These are phyloP conservation scores for Prunus yedoensis DNA, from an alignment of 331 rosid genomes.

Conservation along the genomic window DNA sequence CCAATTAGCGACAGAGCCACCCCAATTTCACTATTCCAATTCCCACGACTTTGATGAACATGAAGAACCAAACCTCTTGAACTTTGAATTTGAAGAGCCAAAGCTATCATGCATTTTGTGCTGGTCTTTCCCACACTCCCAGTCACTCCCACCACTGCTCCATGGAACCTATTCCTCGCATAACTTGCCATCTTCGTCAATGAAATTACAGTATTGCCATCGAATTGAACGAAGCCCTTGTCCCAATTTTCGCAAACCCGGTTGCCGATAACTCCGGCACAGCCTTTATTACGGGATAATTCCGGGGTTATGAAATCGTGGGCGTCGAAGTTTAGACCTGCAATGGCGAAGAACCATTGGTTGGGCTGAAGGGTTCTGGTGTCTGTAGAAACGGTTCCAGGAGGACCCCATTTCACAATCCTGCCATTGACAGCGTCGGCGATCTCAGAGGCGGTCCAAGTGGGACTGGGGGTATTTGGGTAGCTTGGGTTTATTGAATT, in stretches of 20 bases:
- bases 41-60: conserved; percentile 33
- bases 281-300: conserved; percentile 22
- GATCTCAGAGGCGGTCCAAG: conserved; percentile 33
- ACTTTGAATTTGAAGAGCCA: conserved; percentile 23
- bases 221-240: conserved; percentile 28
- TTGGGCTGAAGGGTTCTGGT: conserved; percentile 26
- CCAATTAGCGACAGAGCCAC: conserved; percentile 37
- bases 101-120: conserved; percentile 30
- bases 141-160: conserved; percentile 24
- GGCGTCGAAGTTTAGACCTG: conserved; percentile 29
- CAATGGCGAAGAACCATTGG: conserved; percentile 40
- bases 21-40: conserved; percentile 32
- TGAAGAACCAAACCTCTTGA: conserved; percentile 9
- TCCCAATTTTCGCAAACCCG: conserved; percentile 24
- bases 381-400: conserved; percentile 36
- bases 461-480: conserved; percentile 13
- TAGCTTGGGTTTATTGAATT: background rate
- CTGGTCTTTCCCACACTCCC: conserved; percentile 37
- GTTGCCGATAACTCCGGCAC: conserved; percentile 31
- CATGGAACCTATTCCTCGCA: conserved; percentile 28
- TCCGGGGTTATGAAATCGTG: conserved; percentile 28
- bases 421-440: conserved; percentile 33
- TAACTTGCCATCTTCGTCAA: conserved; percentile 27
- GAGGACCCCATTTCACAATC: conserved; percentile 32
- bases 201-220: conserved; percentile 13